phyloP scores from a whole-genome alignment of 257 asterid genomes.

The Forsythia suspensa region DNA sequence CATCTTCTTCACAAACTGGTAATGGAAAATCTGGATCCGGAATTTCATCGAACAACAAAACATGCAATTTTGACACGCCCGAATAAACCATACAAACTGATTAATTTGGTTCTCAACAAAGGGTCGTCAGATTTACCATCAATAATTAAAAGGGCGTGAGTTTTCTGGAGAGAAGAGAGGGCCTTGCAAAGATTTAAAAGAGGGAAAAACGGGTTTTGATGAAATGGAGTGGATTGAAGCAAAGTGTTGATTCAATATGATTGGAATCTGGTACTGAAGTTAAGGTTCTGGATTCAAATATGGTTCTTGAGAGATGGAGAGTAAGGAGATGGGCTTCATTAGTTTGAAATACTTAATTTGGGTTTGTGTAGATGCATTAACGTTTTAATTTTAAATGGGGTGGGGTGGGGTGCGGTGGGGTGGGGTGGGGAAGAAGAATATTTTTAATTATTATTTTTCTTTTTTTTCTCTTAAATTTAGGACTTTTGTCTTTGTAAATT shows the following conservation, averaged over 20 bases:
- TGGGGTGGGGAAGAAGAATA: no score
- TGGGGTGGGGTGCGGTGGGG: no score
- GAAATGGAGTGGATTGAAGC: constrained; percentile 35
- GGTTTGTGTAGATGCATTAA: no score
- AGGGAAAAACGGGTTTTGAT: constrained; percentile 38
- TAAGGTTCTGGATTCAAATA: constrained; percentile 17
- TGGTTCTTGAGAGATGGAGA: constrained; percentile 21
- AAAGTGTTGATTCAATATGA: constrained; percentile 21
- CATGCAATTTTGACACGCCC: constrained; percentile 46
- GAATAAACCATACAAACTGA: constrained; percentile 43
- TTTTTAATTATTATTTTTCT: no score
- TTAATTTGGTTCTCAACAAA: constrained; percentile 34
- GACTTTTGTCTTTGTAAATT: no score
- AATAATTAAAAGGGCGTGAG: constrained; percentile 55
- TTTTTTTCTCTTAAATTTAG: no score
- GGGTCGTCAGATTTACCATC: constrained; percentile 37
- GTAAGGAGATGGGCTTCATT: constrained; percentile 4
- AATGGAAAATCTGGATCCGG: constrained; percentile 39
- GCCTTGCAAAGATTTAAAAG: constrained; percentile 49
- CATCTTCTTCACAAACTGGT: no score
- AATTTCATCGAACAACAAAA: constrained; percentile 57
- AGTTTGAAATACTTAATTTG: background rate
- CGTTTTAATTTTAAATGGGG: no score
- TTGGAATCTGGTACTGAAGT: constrained; percentile 20
- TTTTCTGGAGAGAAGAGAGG: constrained; percentile 33